Evolutionary conservation across 805 yeast genomes (phyloP), one percentile per base, ranked within the genome.

Genomic region (Ogataea pignaliae): DNA sequence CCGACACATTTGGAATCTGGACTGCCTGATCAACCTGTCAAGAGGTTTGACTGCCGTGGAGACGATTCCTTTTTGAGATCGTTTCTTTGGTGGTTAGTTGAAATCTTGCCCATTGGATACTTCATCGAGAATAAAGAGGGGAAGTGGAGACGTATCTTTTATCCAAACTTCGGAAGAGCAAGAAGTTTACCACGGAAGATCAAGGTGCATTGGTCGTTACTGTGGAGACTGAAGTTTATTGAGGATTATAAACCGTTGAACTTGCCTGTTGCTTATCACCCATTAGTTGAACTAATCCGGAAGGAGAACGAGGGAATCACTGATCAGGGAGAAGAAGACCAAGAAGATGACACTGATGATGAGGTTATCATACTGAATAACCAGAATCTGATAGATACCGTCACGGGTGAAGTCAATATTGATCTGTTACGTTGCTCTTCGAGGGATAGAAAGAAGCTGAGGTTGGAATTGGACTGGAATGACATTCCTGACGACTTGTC

Each of bases 161-260:
- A 63, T 12, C 88, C 88, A 1, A 81, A 83, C 54, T 52, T 79
- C 3, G 88, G 88, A 2, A 64, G 76, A 12, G 44, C 57, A 4
- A 65, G 88, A 46, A 64, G 64, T 35, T 61, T 82, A 3, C 85
- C 86, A 1, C 46, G 48, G 1, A 60, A 68, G 45, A 57, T 55
- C 16, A 60, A 59, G 12, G 47, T 81, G 30, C 88, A 83, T 59
- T 83, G 88, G 87, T 79, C 86, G 37, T 71, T 81, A 1, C 69
- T 66, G 47, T 81, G 82, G 78, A 65, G 83, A 49, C 53, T 75
- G 42, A 76, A 71, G 46, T 70, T 63, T 48, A 67, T 74, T 41
- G 43, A 56, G 31, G 75, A 71, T 50, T 77, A 78, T 49, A 44
- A 60, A 1, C 83, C 83, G 0, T 41, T 38, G 1, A 73, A 76